Conservation (phyloP, 2,329 filamentous ascomycete species). For the Claviceps sp. region DNA sequence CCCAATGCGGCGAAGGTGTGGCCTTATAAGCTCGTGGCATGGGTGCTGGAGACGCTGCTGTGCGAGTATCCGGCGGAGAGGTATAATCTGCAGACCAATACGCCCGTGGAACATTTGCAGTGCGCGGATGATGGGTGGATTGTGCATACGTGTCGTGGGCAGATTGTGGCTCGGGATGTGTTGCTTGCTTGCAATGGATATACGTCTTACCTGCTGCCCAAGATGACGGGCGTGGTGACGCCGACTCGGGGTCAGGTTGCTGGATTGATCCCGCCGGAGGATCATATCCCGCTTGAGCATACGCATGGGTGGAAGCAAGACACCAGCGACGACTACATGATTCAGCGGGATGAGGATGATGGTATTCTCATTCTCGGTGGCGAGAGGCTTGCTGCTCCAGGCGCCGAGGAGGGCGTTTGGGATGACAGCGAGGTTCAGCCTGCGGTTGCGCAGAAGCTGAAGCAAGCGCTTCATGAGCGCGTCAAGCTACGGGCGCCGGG, state of each 20-base stretch:
- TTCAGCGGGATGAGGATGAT: constrained; percentile 48
- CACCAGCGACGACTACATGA: constrained; percentile 50
- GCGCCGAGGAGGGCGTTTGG: constrained; percentile 36
- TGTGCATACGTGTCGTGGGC: constrained; percentile 56
- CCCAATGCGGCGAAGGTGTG: constrained; percentile 54
- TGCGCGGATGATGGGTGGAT: constrained; percentile 33
- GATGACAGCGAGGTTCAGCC: constrained; percentile 46
- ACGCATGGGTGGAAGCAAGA: constrained; percentile 49
- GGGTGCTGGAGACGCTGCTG: constrained; percentile 50
- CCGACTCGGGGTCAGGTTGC: constrained; percentile 65
- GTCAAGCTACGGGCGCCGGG: constrained; percentile 27
- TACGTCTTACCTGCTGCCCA: constrained; percentile 60
- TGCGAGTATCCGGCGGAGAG: constrained; percentile 20
- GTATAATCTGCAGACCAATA: constrained; percentile 66
- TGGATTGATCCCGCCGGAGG: constrained; percentile 44
- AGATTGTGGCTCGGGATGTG: constrained; percentile 46
- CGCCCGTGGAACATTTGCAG: constrained; percentile 43
- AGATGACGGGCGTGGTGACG: constrained; percentile 57
- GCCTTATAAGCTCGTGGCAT: constrained; percentile 75
- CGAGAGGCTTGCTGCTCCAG: constrained; percentile 42
- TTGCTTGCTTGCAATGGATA: constrained; percentile 77
- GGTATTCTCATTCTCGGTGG: constrained; percentile 57
- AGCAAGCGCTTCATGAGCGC: constrained; percentile 26
- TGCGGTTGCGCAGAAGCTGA: constrained; percentile 42
- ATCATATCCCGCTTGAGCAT: constrained; percentile 29